These are phyloP conservation scores for Solanum pinnatisectum DNA, from an alignment of 257 asterid genomes.

Conservation along the genomic window DNA sequence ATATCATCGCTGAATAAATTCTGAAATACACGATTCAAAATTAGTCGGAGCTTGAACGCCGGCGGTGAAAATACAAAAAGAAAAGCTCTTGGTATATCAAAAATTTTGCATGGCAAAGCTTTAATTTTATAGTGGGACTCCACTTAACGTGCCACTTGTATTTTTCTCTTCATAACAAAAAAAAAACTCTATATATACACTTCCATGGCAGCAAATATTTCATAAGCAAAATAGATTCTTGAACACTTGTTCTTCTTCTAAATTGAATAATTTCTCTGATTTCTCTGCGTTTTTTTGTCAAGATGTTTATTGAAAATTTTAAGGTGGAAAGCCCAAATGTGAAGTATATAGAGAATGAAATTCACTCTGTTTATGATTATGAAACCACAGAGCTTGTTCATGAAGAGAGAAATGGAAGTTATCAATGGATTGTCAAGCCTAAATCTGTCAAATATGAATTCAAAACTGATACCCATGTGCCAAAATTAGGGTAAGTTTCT, in stretches of 20 bases:
- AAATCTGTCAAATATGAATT: slow-evolving; percentile 77
- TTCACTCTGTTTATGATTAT: slow-evolving; percentile 66
- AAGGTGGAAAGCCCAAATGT: slow-evolving; percentile 94
- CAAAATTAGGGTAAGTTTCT: slow-evolving; percentile 69
- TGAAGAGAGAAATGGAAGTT: slow-evolving; percentile 64
- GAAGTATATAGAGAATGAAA: slow-evolving; percentile 64
- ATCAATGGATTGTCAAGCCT: slow-evolving; percentile 94
- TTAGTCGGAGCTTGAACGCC: accelerated
- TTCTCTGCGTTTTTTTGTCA: not conserved
- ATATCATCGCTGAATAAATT: accelerated
- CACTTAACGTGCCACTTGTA: slow-evolving; percentile 8
- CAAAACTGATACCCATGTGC: slow-evolving; percentile 64
- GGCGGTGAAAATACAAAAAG: not conserved
- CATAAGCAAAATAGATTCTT: not conserved
- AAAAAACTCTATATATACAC: not conserved
- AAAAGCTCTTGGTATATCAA: not conserved
- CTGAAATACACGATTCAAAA: accelerated
- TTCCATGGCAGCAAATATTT: not conserved
- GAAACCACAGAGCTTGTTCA: slow-evolving; percentile 91
- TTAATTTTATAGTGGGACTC: slow-evolving; percentile 11
- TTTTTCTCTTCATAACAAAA: not conserved
- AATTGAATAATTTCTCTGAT: not conserved
- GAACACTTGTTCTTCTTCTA: not conserved
- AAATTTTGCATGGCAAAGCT: slow-evolving; percentile 43
- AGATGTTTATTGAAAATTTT: slow-evolving; percentile 83